These are phyloP conservation scores for Trichosanthes truncata DNA, from an alignment of 306 rosid species.

Conservation along the genomic window DNA sequence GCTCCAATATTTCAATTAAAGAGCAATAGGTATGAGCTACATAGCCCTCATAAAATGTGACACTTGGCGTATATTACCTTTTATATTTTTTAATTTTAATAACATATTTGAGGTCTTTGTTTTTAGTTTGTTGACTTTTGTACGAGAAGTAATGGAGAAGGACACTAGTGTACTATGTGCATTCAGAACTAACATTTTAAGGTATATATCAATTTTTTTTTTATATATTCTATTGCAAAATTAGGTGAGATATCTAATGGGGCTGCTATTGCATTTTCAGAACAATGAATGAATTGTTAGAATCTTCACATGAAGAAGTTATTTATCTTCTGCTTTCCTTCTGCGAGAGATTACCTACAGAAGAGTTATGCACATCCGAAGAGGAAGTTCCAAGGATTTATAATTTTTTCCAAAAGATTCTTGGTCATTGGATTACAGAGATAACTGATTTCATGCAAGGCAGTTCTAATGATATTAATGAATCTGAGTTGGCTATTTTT, in stretches of 20 bases:
- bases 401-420: constrained; percentile 32
- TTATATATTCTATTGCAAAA: constrained; percentile 4
- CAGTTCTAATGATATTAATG: constrained; percentile 27
- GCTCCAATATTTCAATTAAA: constrained; percentile 49
- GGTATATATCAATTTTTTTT: constrained; percentile 37
- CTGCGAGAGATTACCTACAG: constrained; percentile 31
- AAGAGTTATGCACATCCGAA: constrained; percentile 23
- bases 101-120: constrained; percentile 21
- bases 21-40: constrained; percentile 56
- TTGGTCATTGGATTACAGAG: constrained; percentile 28
- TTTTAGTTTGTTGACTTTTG: constrained; percentile 62
- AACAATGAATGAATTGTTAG: constrained; percentile 45
- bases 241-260: neutral
- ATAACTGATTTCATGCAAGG: constrained; percentile 26
- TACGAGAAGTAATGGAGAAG: constrained; percentile 43
- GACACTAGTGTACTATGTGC: constrained; percentile 30
- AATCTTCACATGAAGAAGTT: constrained; percentile 51
- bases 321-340: constrained; percentile 45
- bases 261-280: constrained; percentile 33
- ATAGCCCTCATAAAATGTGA: constrained; percentile 9
- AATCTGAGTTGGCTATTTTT: constrained; percentile 41
- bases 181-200: constrained; percentile 43
- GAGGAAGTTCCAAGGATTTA: constrained; percentile 37
- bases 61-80: constrained; percentile 4
- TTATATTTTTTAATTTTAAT: constrained; percentile 4